Evolutionary conservation across 2,329 filamentous ascomycete genomes (phyloP), one percentile per base, ranked within the genome.

Genomic region (Pezicula rhizophila): DNA sequence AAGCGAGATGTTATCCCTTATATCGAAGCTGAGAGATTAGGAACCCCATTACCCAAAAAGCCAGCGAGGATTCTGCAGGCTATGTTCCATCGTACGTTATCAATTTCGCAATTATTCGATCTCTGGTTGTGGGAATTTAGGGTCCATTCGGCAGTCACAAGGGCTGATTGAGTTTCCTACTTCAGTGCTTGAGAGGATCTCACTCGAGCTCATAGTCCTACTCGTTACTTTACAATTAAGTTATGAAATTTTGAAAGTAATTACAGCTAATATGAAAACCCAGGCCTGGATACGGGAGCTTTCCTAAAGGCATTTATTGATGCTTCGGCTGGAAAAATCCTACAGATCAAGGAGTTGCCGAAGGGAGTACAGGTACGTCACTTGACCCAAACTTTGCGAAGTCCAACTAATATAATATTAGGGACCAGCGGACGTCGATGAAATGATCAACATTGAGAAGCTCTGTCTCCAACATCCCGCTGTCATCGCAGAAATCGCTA

Each of bases 351-450:
- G 15, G 23, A 17, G 23, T 23, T 40, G 6, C 38, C 38, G 11
- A 40, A 40, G 23, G 38, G 23, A 18, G 38, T 40, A 23, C 38
- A 40, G 14, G 38, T 40, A 5, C 8, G 38, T 23, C 11, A 6
- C n/a, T 20, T 20, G 12, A 20, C 8, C 15, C 15, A 23, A 18
- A 23, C 3, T 18, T 2, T 10, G 11, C 2, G 4, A 40, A 3
- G 10, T 40, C 38, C 23, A 14, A 40, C 38, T 17, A 18, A 12
- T 10, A 17, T 12, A 6, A 10, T 40, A 23, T 1, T 54, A 59
- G 48, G 57, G 52, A 4, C 58, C 57, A 28, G 54, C 53, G 18
- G 57, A 60, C 51, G 48, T 59, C 3, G 53, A 59, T 48, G 58
- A 60, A 34, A 37, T 55, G 12, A 47, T 55, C 33, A 53, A 52